Percentiles rank a stretch among this genome's conserved stretches.
phyloP scores from a whole-genome alignment of 306 rosid species.

The Glycyrrhiza uralensis region DNA sequence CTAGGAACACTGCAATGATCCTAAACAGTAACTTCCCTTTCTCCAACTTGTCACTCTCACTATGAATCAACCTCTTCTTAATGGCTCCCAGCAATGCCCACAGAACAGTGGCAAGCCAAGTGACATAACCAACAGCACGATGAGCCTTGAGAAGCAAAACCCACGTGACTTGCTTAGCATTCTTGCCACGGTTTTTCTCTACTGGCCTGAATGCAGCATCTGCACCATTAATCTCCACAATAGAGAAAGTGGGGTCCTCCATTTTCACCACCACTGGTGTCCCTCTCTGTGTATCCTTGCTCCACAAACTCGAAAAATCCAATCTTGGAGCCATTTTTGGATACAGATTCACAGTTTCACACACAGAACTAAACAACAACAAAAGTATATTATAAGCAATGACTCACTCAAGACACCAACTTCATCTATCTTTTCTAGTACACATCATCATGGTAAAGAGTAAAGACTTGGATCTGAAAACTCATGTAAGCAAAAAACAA shows the following conservation, averaged over 20 bases:
- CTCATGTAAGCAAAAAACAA: slow-evolving; percentile 31
- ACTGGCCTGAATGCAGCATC: slow-evolving; percentile 83
- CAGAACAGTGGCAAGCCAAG: slow-evolving; percentile 60
- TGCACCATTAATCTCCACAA: slow-evolving; percentile 77
- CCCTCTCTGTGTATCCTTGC: slow-evolving; percentile 54
- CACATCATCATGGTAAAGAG: slow-evolving; percentile 10
- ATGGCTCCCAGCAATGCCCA: slow-evolving; percentile 73
- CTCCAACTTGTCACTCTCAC: slow-evolving; percentile 62
- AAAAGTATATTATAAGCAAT: neutral
- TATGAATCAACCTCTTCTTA: slow-evolving; percentile 67
- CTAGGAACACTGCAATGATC: slow-evolving; percentile 63
- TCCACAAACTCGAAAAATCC: slow-evolving; percentile 72
- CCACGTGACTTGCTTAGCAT: slow-evolving; percentile 89
- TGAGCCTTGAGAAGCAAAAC: slow-evolving; percentile 88
- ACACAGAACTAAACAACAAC: neutral
- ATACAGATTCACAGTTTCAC: slow-evolving; percentile 4
- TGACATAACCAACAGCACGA: slow-evolving; percentile 67
- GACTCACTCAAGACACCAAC: slow-evolving; percentile 4
- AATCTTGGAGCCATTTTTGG: slow-evolving; percentile 76
- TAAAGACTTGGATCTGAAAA: slow-evolving; percentile 58
- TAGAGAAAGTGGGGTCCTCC: slow-evolving; percentile 86
- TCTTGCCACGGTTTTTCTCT: slow-evolving; percentile 73
- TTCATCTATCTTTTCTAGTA: slow-evolving; percentile 28
- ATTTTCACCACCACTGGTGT: slow-evolving; percentile 86
- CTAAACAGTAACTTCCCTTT: slow-evolving; percentile 58